Evolutionary conservation across 225 moss, liverwort and hornwort genomes (phyloP).

Genomic region (Climacium dendroides): DNA sequence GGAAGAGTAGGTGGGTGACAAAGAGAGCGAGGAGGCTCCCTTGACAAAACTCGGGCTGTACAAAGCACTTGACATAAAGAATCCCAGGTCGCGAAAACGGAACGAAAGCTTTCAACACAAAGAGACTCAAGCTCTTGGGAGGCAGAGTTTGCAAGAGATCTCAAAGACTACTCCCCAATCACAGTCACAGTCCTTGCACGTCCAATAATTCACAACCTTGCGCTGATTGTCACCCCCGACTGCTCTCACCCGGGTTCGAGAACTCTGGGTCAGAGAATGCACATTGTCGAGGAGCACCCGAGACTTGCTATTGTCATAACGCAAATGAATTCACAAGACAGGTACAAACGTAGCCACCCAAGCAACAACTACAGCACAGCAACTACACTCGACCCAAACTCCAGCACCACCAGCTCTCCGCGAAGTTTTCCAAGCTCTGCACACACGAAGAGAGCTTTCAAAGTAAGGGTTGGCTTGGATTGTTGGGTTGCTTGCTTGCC

Average conservation of each 20-base stretch:
- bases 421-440: background rate
- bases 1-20: background rate
- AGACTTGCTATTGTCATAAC: background rate
- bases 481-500: background rate
- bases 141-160: background rate
- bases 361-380: background rate
- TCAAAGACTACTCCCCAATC: background rate
- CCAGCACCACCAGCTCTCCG: background rate
- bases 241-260: background rate
- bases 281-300: background rate
- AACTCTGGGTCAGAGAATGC: background rate
- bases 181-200: background rate
- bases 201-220: background rate
- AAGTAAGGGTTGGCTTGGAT: background rate
- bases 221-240: background rate
- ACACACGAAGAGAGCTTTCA: no score
- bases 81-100: background rate
- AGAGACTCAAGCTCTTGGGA: background rate
- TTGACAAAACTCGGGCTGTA: constrained; percentile 12
- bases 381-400: background rate
- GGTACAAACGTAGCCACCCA: background rate
- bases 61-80: constrained; percentile 40
- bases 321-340: background rate
- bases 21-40: constrained; percentile 27
- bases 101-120: background rate